phyloP scores from a whole-genome alignment of 2,329 filamentous ascomycete genomes.

The Cercospora sp. region DNA sequence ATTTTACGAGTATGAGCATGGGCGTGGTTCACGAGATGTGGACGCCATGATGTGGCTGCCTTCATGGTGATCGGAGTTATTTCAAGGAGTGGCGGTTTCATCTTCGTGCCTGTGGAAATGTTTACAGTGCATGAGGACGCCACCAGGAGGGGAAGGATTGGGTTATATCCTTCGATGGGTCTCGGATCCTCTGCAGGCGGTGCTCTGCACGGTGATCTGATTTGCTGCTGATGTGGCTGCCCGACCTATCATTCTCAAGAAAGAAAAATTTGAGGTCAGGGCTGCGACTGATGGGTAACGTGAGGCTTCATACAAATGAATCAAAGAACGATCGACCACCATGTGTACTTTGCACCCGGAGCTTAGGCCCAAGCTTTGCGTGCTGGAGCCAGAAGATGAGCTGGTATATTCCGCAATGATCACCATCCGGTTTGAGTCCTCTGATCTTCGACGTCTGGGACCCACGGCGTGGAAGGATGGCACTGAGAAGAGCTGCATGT shows the following conservation, averaged over 20 bases:
- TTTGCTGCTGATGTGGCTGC: not conserved
- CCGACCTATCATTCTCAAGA: not conserved
- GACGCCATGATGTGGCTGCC: constrained; percentile 4
- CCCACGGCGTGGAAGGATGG: not conserved
- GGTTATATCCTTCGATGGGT: not conserved
- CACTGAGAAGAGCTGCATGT: no score
- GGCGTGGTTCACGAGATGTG: not conserved
- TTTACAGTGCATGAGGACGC: not conserved
- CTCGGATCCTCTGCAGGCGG: not conserved
- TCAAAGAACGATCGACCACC: not conserved
- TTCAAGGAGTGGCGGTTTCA: constrained; percentile 1
- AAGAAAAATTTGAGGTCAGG: not conserved
- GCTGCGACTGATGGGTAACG: not conserved
- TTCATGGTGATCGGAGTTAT: not conserved
- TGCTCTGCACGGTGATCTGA: not conserved
- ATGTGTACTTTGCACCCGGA: not conserved
- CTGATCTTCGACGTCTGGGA: not conserved
- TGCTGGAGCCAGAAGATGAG: not conserved
- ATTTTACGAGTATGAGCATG: not conserved
- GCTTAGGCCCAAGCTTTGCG: not conserved
- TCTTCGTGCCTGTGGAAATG: not conserved
- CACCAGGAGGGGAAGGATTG: not conserved
- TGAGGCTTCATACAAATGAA: not conserved
- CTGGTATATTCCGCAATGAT: not conserved
- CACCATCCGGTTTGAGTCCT: not conserved